Base-by-base conservation (phyloP, 2,329 filamentous ascomycete genomes). In the Epichloe sibirici region DNA sequence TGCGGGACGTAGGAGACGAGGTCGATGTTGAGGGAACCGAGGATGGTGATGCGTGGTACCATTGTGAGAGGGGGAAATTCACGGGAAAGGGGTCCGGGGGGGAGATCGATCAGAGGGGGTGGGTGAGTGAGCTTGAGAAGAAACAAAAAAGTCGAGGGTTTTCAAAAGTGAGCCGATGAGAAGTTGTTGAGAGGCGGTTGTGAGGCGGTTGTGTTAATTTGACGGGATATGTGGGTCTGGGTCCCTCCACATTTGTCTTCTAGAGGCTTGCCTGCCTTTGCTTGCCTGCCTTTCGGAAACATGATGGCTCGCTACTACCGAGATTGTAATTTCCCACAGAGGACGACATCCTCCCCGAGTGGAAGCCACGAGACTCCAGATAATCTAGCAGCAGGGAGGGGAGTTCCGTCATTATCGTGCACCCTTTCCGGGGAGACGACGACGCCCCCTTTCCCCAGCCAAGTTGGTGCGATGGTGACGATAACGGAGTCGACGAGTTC, bases 1-100 rank as follows among this genome's bases (percentile, higher is more conserved):
- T 91, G 88, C 5, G 88, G 76, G 37, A 93, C 93, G 62, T 88
- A 83, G 42, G 89, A 90, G 57, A 95, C 88, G 57, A 97, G 83
- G 72, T 98, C 91, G 66, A 88, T 88, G 71, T 97, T 97, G 56
- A 98, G 82, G 37, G 91, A 97, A 61, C 91, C 91, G 59, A 97
- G 83, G 57, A 96, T 80, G 57, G 86, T 85, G 66, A 97, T 93
- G 61, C 69, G 68, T 23, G 74, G 25, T 3, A 53, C 44, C 54
- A 55, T 55, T 48, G 51, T 31, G 45, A 48, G 37, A 1, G 7
- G 9, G 21, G 48, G 17, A 17, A 15, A 28, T 28, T 34, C 35
- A 34, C n/a, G 48, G 7, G 17, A 17, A 17, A 11, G n/a, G n/a
- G n/a, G n/a, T n/a, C n/a, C n/a, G 31, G 12, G 4, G 13, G 17